Base-by-base conservation (phyloP, 345 rosid genomes). In the Eucalyptus tenuipes region DNA sequence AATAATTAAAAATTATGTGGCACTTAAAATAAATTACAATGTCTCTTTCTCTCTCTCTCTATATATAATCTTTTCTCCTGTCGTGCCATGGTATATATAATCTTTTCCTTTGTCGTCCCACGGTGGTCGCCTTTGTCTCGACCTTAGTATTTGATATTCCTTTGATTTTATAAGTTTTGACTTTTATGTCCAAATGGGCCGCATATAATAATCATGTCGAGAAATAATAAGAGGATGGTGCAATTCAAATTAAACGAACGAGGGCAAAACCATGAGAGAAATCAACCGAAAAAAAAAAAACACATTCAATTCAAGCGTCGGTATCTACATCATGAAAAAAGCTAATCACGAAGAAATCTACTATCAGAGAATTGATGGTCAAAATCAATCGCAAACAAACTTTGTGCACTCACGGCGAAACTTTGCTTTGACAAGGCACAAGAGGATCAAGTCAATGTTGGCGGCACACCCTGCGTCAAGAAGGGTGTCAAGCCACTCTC, bases 281-380 rank as follows among this genome's bases (percentile, higher is more conserved):
- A 68, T 68, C 44, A 2, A 71, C 1, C 3, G 10, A 33, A 33
- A 4, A 33, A 1, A 17, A 33, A 2, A 31, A 17, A 9, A 10
- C 5, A 33, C 25, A 10, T 71, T 40, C 4, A 24, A 11, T 71
- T 22, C 2, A 0, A 71, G 25, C 3, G 4, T 5, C 5, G 7
- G 1, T 31, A 31, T 1, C 3, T 31, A 16, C 13, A 1, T 68
- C 79, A 15, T 1, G 24, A 5, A 33, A 15, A 31, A 5, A 68
- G 79, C 12, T 5, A 5, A 5, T 31, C 37, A 15, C 37, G 10
- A 15, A 33, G 20, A 71, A 33, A 17, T 68, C 42, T 3, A 9
- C 24, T 31, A 33, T 16, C 44, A 6, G 40, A 16, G 24, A 33
- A 68, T 33, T 2, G 42, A 68, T 20, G 31, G 80, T 33, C 18